phyloP scores from a whole-genome alignment of 139 green algal genomes.

The Tetradesmus obliquus region DNA sequence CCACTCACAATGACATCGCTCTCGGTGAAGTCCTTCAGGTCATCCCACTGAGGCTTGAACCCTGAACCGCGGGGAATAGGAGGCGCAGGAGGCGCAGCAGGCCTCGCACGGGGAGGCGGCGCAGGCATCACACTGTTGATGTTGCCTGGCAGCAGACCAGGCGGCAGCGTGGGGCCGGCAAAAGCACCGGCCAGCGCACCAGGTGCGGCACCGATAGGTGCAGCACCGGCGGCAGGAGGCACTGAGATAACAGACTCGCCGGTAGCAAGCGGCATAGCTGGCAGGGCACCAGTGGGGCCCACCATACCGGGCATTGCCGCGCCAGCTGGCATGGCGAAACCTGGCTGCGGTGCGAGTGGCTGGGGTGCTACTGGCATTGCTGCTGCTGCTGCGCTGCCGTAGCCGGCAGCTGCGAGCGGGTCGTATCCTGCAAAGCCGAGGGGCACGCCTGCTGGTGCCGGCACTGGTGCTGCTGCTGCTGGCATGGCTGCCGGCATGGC shows the following conservation, averaged over 20 bases:
- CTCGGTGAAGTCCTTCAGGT: conserved; percentile 30
- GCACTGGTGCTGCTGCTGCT: not conserved
- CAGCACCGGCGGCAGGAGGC: not conserved
- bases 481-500: not conserved
- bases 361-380: not conserved
- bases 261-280: not conserved
- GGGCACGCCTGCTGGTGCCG: conserved; percentile 5
- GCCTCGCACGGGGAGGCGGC: conserved; percentile 17
- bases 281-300: not conserved
- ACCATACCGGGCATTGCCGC: not conserved
- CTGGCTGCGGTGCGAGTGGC: not conserved
- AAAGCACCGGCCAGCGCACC: not conserved
- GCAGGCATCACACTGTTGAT: conserved; percentile 8
- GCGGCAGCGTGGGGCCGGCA: not conserved
- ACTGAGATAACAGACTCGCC: not conserved
- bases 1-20: conserved; percentile 39
- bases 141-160: not conserved
- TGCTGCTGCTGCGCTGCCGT: not conserved
- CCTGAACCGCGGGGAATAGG: conserved; percentile 18
- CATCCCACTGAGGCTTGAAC: conserved; percentile 43
- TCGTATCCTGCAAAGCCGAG: not conserved
- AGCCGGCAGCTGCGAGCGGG: conserved; percentile 7
- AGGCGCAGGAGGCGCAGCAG: conserved; percentile 26
- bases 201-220: conserved; percentile 1
- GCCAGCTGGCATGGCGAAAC: not conserved